Percentiles rank a stretch among this genome's conserved stretches.
phyloP scores from a whole-genome alignment of 768 basidiomycete genomes.

The Boletus rex-veris region DNA sequence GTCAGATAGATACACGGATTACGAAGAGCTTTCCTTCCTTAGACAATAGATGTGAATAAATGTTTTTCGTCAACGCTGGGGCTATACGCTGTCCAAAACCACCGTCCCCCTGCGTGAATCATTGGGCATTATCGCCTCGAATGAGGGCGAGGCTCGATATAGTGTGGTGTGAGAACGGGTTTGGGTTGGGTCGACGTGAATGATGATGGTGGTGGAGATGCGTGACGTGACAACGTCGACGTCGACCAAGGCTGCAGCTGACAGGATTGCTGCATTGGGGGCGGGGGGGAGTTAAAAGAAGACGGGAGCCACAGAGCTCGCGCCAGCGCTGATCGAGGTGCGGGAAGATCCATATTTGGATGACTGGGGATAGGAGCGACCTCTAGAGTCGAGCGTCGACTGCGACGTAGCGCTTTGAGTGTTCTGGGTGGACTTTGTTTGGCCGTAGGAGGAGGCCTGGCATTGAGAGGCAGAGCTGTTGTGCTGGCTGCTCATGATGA shows the following conservation, averaged over 20 bases:
- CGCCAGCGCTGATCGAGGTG: slow-evolving; percentile 47
- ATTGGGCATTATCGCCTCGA: slow-evolving; percentile 6
- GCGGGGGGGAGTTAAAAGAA: slow-evolving; percentile 46
- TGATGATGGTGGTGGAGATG: background rate
- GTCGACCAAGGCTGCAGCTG: background rate
- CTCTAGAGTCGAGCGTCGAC: slow-evolving; percentile 18
- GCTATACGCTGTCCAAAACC: slow-evolving; percentile 4
- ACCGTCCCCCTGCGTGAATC: background rate
- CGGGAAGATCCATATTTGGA: slow-evolving; percentile 21
- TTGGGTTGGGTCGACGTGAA: background rate
- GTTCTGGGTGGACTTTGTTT: slow-evolving; percentile 18
- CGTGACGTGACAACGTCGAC: background rate
- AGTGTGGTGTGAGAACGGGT: background rate
- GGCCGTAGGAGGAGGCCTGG: slow-evolving; percentile 12
- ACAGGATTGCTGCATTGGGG: background rate
- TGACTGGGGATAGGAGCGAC: slow-evolving; percentile 24
- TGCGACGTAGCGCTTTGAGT: slow-evolving; percentile 13
- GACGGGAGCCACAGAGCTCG: slow-evolving; percentile 49
- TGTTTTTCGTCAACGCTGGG: background rate
- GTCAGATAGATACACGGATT: slow-evolving; percentile 11
- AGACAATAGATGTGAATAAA: slow-evolving; percentile 16
- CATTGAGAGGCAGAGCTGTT: slow-evolving; percentile 14
- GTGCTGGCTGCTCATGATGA: slow-evolving; percentile 28
- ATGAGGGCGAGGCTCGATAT: slow-evolving; percentile 3
- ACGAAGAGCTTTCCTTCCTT: slow-evolving; percentile 20